Percentiles rank a stretch among this genome's conserved stretches.
These are phyloP conservation scores for Cucurbita ficifolia DNA, from an alignment of 306 rosid species.

Conservation along the genomic window DNA sequence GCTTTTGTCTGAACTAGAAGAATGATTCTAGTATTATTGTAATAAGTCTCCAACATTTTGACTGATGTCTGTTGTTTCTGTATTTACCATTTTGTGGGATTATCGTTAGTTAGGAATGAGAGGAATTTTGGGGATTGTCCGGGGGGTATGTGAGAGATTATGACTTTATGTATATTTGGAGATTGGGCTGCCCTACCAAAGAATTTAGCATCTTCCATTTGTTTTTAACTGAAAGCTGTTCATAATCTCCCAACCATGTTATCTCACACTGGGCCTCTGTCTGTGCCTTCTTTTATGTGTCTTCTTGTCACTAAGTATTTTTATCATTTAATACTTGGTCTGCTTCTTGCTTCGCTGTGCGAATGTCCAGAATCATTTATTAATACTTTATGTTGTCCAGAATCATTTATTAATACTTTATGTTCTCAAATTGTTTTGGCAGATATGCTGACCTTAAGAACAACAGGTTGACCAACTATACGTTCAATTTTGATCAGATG, in stretches of 20 bases:
- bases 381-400: not conserved
- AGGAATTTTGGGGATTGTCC: not conserved
- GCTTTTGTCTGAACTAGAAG: not conserved
- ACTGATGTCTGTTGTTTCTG: not conserved
- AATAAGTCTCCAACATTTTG: not conserved
- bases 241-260: not conserved
- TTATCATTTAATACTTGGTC: not conserved
- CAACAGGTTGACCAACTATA: slow-evolving; percentile 80
- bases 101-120: not conserved
- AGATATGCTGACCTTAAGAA: slow-evolving; percentile 96
- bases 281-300: not conserved
- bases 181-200: not conserved
- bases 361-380: not conserved
- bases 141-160: not conserved
- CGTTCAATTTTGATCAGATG: slow-evolving; percentile 89
- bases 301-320: not conserved
- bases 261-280: not conserved
- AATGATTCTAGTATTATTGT: not conserved
- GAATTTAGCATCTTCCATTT: not conserved
- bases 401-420: not conserved
- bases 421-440: slow-evolving; percentile 18
- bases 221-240: not conserved
- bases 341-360: not conserved
- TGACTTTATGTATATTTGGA: not conserved
- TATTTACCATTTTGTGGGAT: not conserved